Base-by-base conservation (phyloP, 352 stramenopile species). In the Phytophthora brassicae region DNA sequence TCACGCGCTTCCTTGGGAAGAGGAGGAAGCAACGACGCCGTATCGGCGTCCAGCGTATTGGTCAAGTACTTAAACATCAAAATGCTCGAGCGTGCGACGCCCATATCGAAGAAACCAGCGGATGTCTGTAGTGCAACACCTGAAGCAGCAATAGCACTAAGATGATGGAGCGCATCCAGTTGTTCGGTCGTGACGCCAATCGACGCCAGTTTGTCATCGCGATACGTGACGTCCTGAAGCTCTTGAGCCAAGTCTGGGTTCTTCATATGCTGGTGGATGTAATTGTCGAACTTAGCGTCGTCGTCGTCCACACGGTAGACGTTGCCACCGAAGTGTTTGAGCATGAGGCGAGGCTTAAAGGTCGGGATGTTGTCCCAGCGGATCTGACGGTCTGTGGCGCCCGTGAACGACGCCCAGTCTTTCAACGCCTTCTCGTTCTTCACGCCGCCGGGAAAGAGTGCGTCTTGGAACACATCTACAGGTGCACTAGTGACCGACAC, bases 61-160 rank as follows among this genome's bases (percentile, higher is more conserved):
- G 82, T 94, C 70, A 94, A 38, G 61, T 94, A 94, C 71, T 90
- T 68, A 56, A 85, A 85, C 6, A 94, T 72, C 70, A 86, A 39
- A 46, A 94, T 94, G 42, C 79, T 79, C 43, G 82, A 92, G 35
- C 78, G 81, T 9, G 85, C 74, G 11, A 85, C 64, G 29, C 73
- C 81, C 77, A 91, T 89, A 43, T 94, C 85, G 69, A 91, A 94
- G 66, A 90, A 94, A 24, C 85, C 85, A 16, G 72, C 79, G 26
- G 88, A 81, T 35, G 75, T 75, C 48, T 89, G 74, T 53, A 94
- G 67, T 12, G 82, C 80, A n/a, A 90, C 81, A 17, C 77, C 79
- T 16, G 85, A 92, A 20, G 75, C 60, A 36, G 85, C 81, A 50
- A 94, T 84, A 8, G 84, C 71, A 23, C 52, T 67, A 19, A 94